These are phyloP conservation scores for Blastobotrys malaysiensis DNA, from an alignment of 1,139 yeast species.

Conservation along the genomic window DNA sequence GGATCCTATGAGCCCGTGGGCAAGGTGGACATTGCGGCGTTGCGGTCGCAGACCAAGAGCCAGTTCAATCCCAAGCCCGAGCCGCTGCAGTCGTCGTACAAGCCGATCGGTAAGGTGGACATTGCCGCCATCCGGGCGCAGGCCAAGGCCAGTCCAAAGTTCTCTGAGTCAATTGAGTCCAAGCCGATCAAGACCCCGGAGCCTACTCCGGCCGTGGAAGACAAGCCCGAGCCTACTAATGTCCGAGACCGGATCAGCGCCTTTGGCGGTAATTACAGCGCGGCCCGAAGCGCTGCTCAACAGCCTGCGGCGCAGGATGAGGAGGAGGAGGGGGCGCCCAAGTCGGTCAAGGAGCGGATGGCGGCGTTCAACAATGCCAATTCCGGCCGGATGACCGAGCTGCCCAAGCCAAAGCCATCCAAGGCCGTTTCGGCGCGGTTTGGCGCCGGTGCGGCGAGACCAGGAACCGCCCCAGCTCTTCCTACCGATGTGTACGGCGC, in stretches of 20 bases:
- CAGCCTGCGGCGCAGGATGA: constrained; percentile 10
- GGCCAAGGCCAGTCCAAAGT: constrained; percentile 27
- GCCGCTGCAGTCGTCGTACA: constrained; percentile 37
- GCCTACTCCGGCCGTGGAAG: constrained; percentile 25
- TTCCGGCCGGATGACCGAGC: constrained; percentile 45
- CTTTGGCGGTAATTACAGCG: constrained; percentile 17
- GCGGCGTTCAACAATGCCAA: constrained; percentile 16
- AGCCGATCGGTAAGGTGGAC: constrained; percentile 57
- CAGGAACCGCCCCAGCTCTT: constrained; percentile 29
- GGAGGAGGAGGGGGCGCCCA: constrained; percentile 16
- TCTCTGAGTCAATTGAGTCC: constrained; percentile 11
- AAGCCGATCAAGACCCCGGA: constrained; percentile 16
- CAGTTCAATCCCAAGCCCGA: constrained; percentile 28
- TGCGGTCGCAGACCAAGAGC: constrained; percentile 36
- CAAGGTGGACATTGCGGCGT: constrained; percentile 46
- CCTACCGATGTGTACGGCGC: constrained; percentile 52
- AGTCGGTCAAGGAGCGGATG: constrained; percentile 26
- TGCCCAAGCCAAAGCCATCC: constrained; percentile 60
- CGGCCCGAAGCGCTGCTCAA: constrained; percentile 1
- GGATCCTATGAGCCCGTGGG: constrained; percentile 50
- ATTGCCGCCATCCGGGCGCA: constrained; percentile 42
- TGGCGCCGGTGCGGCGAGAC: constrained; percentile 6
- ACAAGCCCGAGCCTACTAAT: constrained; percentile 35
- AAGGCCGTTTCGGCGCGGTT: constrained; percentile 47
- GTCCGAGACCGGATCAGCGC: constrained; percentile 41